A percentile compares a stretch with the other conserved stretches of the same genome.
Evolutionary conservation across 2,329 filamentous ascomycete species (phyloP).

Genomic region (Ascosphaera aggregata): DNA sequence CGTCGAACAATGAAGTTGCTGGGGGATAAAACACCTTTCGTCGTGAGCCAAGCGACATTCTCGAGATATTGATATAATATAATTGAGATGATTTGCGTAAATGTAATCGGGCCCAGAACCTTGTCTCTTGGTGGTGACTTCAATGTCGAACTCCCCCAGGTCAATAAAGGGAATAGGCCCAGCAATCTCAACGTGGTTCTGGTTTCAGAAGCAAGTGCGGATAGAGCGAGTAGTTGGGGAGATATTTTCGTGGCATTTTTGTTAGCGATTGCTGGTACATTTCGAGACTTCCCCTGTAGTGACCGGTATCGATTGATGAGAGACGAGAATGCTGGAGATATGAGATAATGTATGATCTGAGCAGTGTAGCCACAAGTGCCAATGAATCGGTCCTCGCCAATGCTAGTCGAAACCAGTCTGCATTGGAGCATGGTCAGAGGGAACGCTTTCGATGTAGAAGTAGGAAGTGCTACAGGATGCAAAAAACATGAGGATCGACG

Average conservation of each 20-base stretch:
- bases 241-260: slow-evolving; percentile 4
- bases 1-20: slow-evolving; percentile 17
- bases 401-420: slow-evolving; percentile 42
- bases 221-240: slow-evolving; percentile 26
- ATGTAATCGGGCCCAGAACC: slow-evolving; percentile 30
- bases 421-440: slow-evolving; percentile 19
- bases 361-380: slow-evolving; percentile 45
- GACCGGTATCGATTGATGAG: neutral
- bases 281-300: neutral
- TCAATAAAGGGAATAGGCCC: slow-evolving; percentile 51
- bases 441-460: neutral
- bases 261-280: neutral
- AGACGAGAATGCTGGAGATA: slow-evolving; percentile 12
- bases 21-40: slow-evolving; percentile 41
- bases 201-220: slow-evolving; percentile 24
- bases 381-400: slow-evolving; percentile 46
- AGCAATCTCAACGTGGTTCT: slow-evolving; percentile 34
- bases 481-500: slow-evolving; percentile 5
- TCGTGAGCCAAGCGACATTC: slow-evolving; percentile 56
- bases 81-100: slow-evolving; percentile 44
- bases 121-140: slow-evolving; percentile 20
- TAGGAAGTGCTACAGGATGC: neutral
- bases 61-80: slow-evolving; percentile 56
- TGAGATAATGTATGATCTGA: slow-evolving; percentile 37
- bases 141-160: slow-evolving; percentile 44